Evolutionary conservation across 805 yeast species (phyloP).

Genomic region (Isabelozyma heimii): DNA sequence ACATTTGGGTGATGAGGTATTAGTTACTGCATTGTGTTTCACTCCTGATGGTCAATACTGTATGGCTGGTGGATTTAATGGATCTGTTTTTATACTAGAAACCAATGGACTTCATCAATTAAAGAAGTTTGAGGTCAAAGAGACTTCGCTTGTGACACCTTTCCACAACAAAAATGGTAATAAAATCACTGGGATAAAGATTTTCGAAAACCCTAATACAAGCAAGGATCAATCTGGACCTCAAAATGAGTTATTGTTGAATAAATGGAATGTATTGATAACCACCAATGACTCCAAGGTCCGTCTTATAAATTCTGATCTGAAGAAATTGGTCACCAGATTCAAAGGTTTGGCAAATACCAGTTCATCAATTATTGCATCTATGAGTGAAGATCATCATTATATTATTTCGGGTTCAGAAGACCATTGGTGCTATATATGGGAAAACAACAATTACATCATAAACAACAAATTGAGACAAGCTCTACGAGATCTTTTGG

Average conservation of each 20-base stretch:
- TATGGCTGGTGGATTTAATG: slow-evolving; percentile 78
- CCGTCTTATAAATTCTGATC: slow-evolving; percentile 57
- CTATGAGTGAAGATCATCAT: slow-evolving; percentile 52
- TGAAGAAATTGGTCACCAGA: slow-evolving; percentile 56
- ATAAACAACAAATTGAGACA: slow-evolving; percentile 36
- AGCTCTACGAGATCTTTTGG: slow-evolving; percentile 31
- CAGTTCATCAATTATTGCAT: slow-evolving; percentile 70
- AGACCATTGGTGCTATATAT: slow-evolving; percentile 81
- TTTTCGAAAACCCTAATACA: slow-evolving; percentile 30
- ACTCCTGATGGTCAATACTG: slow-evolving; percentile 62
- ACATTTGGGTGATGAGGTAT: slow-evolving; percentile 56
- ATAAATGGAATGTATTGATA: slow-evolving; percentile 43
- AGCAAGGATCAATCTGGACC: not conserved
- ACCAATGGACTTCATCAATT: slow-evolving; percentile 58
- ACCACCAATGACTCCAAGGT: slow-evolving; percentile 83
- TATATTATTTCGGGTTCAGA: slow-evolving; percentile 79
- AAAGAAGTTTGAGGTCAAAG: slow-evolving; percentile 29
- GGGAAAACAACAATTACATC: slow-evolving; percentile 54
- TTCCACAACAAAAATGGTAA: slow-evolving; percentile 25
- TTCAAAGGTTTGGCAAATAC: slow-evolving; percentile 73
- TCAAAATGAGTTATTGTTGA: slow-evolving; percentile 8
- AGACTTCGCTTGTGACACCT: slow-evolving; percentile 19
- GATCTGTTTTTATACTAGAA: slow-evolving; percentile 58
- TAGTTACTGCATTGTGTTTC: slow-evolving; percentile 73
- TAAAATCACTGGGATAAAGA: slow-evolving; percentile 74